Percentiles rank a stretch among this genome's conserved stretches.
Evolutionary conservation across 208 protist species (phyloP).

Genomic region (Tritrichomonas musculus): DNA sequence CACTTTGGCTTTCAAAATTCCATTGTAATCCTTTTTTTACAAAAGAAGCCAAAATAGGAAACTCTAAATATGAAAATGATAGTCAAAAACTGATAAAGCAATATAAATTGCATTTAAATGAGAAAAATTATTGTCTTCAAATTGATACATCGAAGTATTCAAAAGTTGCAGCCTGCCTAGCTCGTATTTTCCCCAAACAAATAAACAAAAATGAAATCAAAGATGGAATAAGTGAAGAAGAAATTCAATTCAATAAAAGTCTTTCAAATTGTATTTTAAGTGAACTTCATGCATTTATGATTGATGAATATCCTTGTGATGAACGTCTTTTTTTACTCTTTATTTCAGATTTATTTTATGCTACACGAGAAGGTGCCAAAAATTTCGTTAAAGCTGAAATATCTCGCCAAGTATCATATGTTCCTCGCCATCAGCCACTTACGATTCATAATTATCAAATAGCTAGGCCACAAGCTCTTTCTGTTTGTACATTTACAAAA

Average conservation of each 20-base stretch:
- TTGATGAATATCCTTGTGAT: not conserved
- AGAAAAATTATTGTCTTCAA: too few species aligned
- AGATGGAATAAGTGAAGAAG: not conserved
- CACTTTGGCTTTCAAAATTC: not conserved
- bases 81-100: too few species aligned
- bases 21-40: not conserved
- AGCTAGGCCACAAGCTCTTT: too few species aligned
- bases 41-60: too few species aligned
- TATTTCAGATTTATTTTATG: not conserved
- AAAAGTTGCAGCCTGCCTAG: not conserved
- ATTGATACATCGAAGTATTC: not conserved
- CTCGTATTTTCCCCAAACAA: not conserved
- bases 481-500: too few species aligned
- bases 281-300: not conserved
- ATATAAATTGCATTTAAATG: too few species aligned
- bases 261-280: not conserved
- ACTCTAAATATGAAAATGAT: too few species aligned
- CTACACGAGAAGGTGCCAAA: not conserved
- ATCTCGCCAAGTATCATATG: too few species aligned
- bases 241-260: not conserved
- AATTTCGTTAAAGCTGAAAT: not conserved
- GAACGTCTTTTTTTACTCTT: not conserved
- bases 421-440: too few species aligned
- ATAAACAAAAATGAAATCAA: not conserved
- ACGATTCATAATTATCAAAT: too few species aligned